Percentiles rank a stretch among this genome's conserved stretches.
phyloP scores from a whole-genome alignment of 2,329 filamentous ascomycete species.

The Colletotrichum theobromicola region DNA sequence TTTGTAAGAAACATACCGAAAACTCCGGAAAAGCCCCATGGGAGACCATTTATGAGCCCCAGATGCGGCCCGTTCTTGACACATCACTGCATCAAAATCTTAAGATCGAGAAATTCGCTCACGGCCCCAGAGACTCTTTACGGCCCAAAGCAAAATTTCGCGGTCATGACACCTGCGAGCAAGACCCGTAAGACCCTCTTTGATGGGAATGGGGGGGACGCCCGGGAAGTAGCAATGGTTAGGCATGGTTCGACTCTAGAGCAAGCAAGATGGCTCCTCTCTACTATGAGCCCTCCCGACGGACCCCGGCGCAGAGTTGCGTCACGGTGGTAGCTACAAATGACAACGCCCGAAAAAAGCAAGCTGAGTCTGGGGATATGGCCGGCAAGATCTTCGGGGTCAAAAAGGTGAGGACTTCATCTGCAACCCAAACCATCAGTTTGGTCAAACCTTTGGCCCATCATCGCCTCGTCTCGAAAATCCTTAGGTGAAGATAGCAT shows the following conservation, averaged over 20 bases:
- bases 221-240: neutral
- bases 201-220: neutral
- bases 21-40: neutral
- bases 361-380: neutral
- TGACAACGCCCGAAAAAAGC: neutral
- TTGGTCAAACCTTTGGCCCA: neutral
- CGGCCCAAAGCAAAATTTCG: neutral
- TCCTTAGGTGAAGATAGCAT: neutral
- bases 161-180: neutral
- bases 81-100: neutral
- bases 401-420: neutral
- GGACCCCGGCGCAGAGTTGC: neutral
- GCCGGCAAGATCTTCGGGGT: neutral
- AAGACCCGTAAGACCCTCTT: neutral
- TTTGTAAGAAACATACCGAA: neutral
- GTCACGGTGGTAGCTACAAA: neutral
- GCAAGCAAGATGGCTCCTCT: constrained; percentile 38
- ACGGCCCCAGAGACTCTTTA: neutral
- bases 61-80: neutral
- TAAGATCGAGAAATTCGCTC: neutral
- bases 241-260: neutral
- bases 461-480: neutral
- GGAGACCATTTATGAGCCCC: neutral
- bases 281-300: constrained; percentile 17
- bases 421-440: neutral